Evolutionary conservation across 768 basidiomycete genomes (phyloP).

Genomic region (Lentinula sp.): DNA sequence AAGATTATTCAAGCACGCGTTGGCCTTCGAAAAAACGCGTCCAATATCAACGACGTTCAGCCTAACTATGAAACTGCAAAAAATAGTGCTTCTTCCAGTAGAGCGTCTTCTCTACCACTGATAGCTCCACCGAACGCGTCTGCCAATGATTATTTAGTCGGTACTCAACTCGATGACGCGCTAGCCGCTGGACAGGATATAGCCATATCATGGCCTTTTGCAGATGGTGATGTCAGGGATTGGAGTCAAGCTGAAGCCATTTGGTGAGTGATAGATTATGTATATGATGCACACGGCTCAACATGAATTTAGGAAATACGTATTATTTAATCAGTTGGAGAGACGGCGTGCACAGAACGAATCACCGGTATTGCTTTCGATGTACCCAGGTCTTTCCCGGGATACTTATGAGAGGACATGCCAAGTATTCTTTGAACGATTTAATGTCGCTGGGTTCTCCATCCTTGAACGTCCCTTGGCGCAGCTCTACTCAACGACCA

Average conservation of each 20-base stretch:
- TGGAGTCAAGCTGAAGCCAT: slow-evolving; percentile 87
- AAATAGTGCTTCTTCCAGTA: slow-evolving; percentile 34
- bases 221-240: slow-evolving; percentile 63
- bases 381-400: slow-evolving; percentile 60
- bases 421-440: slow-evolving; percentile 87
- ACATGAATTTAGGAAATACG: slow-evolving; percentile 63
- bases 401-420: slow-evolving; percentile 65
- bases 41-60: slow-evolving; percentile 18
- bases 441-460: slow-evolving; percentile 81
- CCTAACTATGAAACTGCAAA: slow-evolving; percentile 7
- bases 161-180: slow-evolving; percentile 74
- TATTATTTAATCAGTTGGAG: slow-evolving; percentile 69
- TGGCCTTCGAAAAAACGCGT: slow-evolving; percentile 53
- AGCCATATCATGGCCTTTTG: slow-evolving; percentile 77
- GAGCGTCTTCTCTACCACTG: slow-evolving; percentile 41
- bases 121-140: slow-evolving; percentile 36
- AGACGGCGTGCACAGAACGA: slow-evolving; percentile 83
- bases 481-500: slow-evolving; percentile 74
- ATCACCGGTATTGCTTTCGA: slow-evolving; percentile 74
- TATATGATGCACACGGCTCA: background rate
- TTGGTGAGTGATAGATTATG: slow-evolving; percentile 49
- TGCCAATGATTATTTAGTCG: slow-evolving; percentile 80
- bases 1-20: slow-evolving; percentile 81
- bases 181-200: slow-evolving; percentile 69
- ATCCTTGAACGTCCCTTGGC: slow-evolving; percentile 81